Evolutionary conservation across 371 early-diverging fungal genomes (phyloP), one percentile per base, ranked within the genome.

Genomic region (Mycotypha africana): DNA sequence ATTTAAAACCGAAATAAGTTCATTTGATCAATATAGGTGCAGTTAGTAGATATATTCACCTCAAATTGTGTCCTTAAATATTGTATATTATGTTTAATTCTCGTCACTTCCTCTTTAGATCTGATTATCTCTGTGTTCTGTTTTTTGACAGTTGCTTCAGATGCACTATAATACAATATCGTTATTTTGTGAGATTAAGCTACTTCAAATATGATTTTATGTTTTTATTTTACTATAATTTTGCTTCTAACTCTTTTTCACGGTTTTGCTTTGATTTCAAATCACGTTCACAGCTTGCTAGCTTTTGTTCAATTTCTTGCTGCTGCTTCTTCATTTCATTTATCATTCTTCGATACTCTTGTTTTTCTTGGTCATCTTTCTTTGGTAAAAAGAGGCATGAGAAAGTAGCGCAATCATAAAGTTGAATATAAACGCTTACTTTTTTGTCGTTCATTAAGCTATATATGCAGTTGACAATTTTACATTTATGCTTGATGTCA

Each of bases 1-100:
- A 10, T 12, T 16, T n/a, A 10, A 22, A 4, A 19, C 9, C 19
- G n/a, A 36, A 4, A n/a, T n/a, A n/a, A n/a, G n/a, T n/a, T n/a
- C 22, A 10, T 34, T 4, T 3, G 17, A 35, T 15, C 0, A 6
- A 12, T 21, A 41, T 16, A 38, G 15, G 31, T 11, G 21, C 12
- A 31, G 21, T 17, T 34, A 16, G 17, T 28, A n/a, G 12, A 9
- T 38, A 4, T 2, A 43, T 58, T 54, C 66, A 70, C 74, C 15
- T 64, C 58, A 43, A 70, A 70, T 47, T 74, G 74, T 33, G 70
- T 35, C 35, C 66, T 67, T 48, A 68, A 66, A 35, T 65, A 61
- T 30, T 70, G 64, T 52, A 70, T 60, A 24, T 70, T 67, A 30
- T 70, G 53, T 32, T 68, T 74, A 2, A 53, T 40, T 43, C 62